Evolutionary conservation across 306 rosid genomes (phyloP).

Genomic region (Trifolium fragiferum): DNA sequence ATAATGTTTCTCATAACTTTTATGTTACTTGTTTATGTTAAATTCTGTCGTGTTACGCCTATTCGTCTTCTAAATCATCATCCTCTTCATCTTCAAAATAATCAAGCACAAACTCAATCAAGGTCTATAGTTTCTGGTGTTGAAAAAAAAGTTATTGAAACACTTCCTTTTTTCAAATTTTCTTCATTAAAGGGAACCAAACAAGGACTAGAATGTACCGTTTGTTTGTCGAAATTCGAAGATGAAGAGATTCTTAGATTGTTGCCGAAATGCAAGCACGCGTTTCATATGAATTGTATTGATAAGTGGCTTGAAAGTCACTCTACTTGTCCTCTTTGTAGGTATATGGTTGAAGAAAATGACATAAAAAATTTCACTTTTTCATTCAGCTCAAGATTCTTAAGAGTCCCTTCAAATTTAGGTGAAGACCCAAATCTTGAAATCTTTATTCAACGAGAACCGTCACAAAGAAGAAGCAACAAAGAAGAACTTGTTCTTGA

Average conservation of each 20-base stretch:
- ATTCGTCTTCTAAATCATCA: slow-evolving; percentile 17
- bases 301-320: slow-evolving; percentile 89
- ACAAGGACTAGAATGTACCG: slow-evolving; percentile 84
- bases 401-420: slow-evolving; percentile 60
- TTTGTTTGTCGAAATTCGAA: slow-evolving; percentile 78
- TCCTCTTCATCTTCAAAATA: slow-evolving; percentile 12
- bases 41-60: slow-evolving; percentile 51
- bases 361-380: slow-evolving; percentile 50
- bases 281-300: slow-evolving; percentile 81
- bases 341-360: slow-evolving; percentile 60
- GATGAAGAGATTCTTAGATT: slow-evolving; percentile 70
- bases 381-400: slow-evolving; percentile 66
- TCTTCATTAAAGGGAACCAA: slow-evolving; percentile 75
- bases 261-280: slow-evolving; percentile 86
- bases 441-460: slow-evolving; percentile 76
- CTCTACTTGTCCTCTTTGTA: slow-evolving; percentile 87
- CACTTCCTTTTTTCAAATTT: slow-evolving; percentile 79
- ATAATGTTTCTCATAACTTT: slow-evolving; percentile 57
- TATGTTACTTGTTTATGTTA: slow-evolving; percentile 61
- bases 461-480: slow-evolving; percentile 49
- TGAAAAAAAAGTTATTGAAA: slow-evolving; percentile 63
- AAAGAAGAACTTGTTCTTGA: slow-evolving; percentile 44
- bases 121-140: slow-evolving; percentile 62
- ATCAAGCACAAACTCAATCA: slow-evolving; percentile 33
- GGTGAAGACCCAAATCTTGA: slow-evolving; percentile 68